Base-by-base conservation (phyloP, 2,329 filamentous ascomycete species). In the Fusarium austroafricanum region DNA sequence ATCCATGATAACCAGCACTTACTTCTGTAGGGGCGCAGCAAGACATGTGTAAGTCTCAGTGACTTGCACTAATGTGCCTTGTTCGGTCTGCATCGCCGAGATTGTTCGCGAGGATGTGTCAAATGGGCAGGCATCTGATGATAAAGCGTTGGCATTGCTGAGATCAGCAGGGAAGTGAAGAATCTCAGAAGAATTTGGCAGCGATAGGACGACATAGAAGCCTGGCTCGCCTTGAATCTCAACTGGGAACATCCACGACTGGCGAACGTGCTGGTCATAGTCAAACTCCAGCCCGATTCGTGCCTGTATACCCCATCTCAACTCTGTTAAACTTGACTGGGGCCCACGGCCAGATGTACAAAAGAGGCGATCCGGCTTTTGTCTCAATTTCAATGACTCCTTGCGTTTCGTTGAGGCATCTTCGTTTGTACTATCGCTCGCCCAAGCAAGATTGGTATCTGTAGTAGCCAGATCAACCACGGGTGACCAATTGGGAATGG, bases 231-330 rank as follows among this genome's bases (percentile, higher is more conserved):
- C 69, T 18, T 65, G 47, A 10, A 60, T 55, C 7, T 75, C 65
- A 11, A 72, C 57, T 10, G 71, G 77, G 31, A 90, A 81, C 14
- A 84, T 79, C 87, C 88, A 90, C 17, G 82, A 83, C 46, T 83
- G 80, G 50, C 81, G 83, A 31, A 87, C 81, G 3, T 82, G 80
- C 9, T 80, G 79, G 10, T 78, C 79, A 42, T 82, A 84, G 21
- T 86, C 83, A 12, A 89, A 79, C 21, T 88, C 85, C 7, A 88
- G 72, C 2, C 86, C 88, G 67, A 92, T 87, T 56, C 86, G 87
- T 18, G 90, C 92, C 72, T 91, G 87, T 28, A 92, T 79, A 6
- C 92, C 92, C 76, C 88, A 83, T 65, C 91, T 86, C 64, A 92
- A 83, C 73, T 95, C 91, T 5, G 87, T 87, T 23, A 95, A 80